Evolutionary conservation across 805 yeast species (phyloP), one percentile per base, ranked within the genome.

Genomic region (Schizosaccharomyces lindneri): DNA sequence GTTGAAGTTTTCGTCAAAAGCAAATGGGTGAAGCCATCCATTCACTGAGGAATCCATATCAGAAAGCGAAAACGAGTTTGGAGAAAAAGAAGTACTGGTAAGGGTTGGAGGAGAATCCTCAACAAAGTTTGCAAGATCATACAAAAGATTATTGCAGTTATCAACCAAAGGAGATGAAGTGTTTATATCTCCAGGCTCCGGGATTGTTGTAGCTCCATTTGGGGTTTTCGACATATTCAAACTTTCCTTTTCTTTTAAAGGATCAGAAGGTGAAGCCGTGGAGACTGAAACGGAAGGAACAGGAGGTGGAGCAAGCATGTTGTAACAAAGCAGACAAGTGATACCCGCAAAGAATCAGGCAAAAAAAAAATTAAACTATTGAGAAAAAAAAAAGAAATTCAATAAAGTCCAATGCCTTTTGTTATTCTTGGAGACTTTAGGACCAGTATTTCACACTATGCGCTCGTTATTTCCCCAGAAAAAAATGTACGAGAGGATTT

Each of bases 101-200:
- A 57, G 46, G 39, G 48, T 41, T 6, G 60, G 60, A 36, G 60
- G 60, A 21, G 60, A 57, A 29, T 51, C 57, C 36, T 51, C 57
- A 13, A 51, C 57, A 51, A 51, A 19, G 31, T 29, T 29, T 24
- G 36, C 57, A 21, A 51, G n/a, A 29, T 51, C 57, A 51, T 29
- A 29, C 31, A 51, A 29, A 21, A 51, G 36, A 51, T 51, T 51
- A 29, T 21, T 19, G n/a, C 57, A 51, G 7, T 29, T 21, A 21
- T 51, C 36, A 1, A 29, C 57, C 21, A 51, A 51, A 17, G 57
- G 57, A 27, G 36, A 19, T 9, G 51, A 46, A 46, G 51, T 9
- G 13, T 36, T 36, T 13, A 13, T 36, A 36, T 36, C 41, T 13
- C 15, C 11, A 13, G 41, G 41, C 15, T 36, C 41, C 2, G 41